Base-by-base conservation (phyloP, 2,329 filamentous ascomycete genomes). In the Scytalidium sp. region DNA sequence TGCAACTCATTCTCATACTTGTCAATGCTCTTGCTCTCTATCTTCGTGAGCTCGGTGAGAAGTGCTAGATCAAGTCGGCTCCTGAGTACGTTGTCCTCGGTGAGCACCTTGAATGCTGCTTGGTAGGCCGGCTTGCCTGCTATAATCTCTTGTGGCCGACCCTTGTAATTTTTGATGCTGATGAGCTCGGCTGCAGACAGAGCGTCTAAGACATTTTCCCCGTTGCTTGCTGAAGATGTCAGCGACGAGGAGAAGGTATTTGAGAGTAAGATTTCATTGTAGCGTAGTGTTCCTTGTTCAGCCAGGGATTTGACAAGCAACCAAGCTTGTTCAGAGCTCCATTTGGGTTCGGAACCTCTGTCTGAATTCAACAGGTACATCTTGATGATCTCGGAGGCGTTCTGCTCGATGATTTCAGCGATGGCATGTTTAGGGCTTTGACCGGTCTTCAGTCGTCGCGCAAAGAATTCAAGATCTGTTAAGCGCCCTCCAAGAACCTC, bases 401-500 rank as follows among this genome's bases (percentile, higher is more conserved):
- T 88, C 64, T 96, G 90, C 48, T 90, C 85, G 47, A 96, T 87
- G 54, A 99, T 97, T 56, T 96, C 91, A 19, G 84, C 76, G 2
- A 97, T 86, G 2, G 94, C 94, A 58, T 87, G 79, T 55, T 78
- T 80, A 1, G 94, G 94, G 2, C 80, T 87, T 66, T 97, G 91
- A 15, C 94, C 93, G 1, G 87, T 84, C 69, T 90, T 90, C 60
- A 99, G 87, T 17, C 94, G 81, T 29, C 93, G 84, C n/a, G 92
- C 88, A 41, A 99, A 82, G 63, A 94, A 95, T 64, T 97, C 93
- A 19, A 99, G 84, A 63, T 99, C 94, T 0, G 91, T 96, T n/a
- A 99, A 78, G 3, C 94, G 88, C 2, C 94, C 94, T 19, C 94
- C 94, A 1, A 99, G 79, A 0, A 85, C 80, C 22, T 84, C 80